Base-by-base conservation (phyloP, 1,284 basidiomycete species). In the Tilletia walkeri region DNA sequence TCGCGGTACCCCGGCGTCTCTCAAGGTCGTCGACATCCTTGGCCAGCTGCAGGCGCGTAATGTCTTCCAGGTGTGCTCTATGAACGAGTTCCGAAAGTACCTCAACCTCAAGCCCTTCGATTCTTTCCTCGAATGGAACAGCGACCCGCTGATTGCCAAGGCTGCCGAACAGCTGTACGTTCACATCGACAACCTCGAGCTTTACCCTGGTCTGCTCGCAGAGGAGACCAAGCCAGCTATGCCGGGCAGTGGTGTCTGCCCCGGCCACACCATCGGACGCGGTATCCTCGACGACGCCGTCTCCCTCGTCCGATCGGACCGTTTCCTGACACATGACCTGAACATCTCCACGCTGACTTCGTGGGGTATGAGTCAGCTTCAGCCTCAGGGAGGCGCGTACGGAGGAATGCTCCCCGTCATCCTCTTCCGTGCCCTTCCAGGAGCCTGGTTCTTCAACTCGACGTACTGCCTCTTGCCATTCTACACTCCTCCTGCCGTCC, bases 201-300 rank as follows among this genome's bases (percentile, higher is more conserved):
- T 94, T 9, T 93, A 94, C 76, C 83, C 84, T 34, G 78, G 78
- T 9, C 72, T 79, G 41, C 73, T 75, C 67, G 79, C 91, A 4
- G 91, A 93, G 81, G 87, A 92, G 81, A 86, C 89, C 3, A 94
- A 93, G 83, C 90, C 89, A 9, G 85, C 91, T 66, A 87, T 90
- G 41, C 88, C 89, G 0, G 91, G 92, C 65, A 90, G 91, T 68
- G 93, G 93, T 36, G 73, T 80, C 39, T 77, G 91, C 82, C 91
- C 92, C n/a, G 90, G 90, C 10, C 93, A 91, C 84, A 94, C 93
- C 7, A 89, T 92, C 79, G 90, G 90, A 76, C 89, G 93, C 50
- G 93, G 92, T 16, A 95, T 95, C 78, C 88, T 95, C 49, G 89
- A 89, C 75, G 93, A 94, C 80, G 92, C 92, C n/a, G 91, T 92